Base-by-base conservation (phyloP, 1,139 yeast genomes). In the Candida smagusa region DNA sequence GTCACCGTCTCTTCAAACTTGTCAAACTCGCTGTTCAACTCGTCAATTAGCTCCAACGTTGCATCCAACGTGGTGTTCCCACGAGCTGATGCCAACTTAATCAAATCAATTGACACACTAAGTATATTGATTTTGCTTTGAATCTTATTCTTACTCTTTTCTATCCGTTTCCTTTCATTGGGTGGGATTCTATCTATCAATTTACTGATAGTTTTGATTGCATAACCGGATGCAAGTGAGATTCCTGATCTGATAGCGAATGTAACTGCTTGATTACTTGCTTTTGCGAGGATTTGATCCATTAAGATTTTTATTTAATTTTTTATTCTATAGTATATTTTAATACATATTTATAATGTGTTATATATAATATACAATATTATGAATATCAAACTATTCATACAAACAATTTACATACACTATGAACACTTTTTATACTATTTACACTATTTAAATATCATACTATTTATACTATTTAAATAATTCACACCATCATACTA, bases 231-330 rank as follows among this genome's bases (percentile, higher is more conserved):
- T 0, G 94, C 95, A 25, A 84, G 52, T 0, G 89, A 79, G 21
- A 85, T 78, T 0, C 94, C 89, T 1, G 92, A 84, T 41, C 85
- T 65, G 30, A 85, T 80, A 8, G 94, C 95, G 62, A 85, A 83
- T 2, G 89, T 77, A 7, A 85, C 87, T 1, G 88, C 88, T 48
- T 85, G 92, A 40, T 78, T 79, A 24, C 90, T 84, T 3, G 94
- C 94, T 61, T 79, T 74, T 19, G 58, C 56, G 8, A 57, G 48
- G 9, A 57, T 53, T 24, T 53, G 58, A 36, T 57, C 62, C 62
- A 57, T 56, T 16, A 4, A 16, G 5, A 5, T 4, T 16, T 16
- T 16, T 16, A 3, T 16, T 4, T 16, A 16, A 16, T 4, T 5
- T 16, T 16, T 16, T 16, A 16, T 16, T 16, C n/a, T n/a, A n/a